Evolutionary conservation across 495 filamentous ascomycete genomes (phyloP).

Genomic region (Talaromyces adpressus): DNA sequence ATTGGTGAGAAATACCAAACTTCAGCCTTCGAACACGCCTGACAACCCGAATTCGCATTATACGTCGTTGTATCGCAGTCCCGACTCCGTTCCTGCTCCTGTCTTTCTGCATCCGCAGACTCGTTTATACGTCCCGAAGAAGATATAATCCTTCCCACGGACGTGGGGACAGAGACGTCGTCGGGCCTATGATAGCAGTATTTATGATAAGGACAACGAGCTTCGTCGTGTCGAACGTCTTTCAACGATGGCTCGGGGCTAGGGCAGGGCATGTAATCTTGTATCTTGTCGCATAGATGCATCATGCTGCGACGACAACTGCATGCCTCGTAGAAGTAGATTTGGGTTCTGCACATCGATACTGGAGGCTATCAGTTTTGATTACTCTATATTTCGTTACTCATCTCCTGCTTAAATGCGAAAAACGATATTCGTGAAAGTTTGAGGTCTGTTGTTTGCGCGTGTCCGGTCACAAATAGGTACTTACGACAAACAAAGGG

Average conservation of each 20-base stretch:
- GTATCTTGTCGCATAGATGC: neutral
- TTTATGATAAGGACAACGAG: neutral
- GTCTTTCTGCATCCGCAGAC: neutral
- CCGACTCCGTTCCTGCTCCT: neutral
- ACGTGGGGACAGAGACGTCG: neutral
- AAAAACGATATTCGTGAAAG: no score
- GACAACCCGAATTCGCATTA: neutral
- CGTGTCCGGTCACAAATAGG: no score
- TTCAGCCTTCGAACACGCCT: neutral
- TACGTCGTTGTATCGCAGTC: neutral
- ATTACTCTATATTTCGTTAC: neutral
- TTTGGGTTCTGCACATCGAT: neutral
- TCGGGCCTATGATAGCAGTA: neutral
- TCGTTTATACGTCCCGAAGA: neutral
- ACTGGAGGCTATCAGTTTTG: neutral
- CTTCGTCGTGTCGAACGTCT: neutral
- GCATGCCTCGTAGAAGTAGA: neutral
- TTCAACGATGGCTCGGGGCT: no score
- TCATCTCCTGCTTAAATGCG: no score
- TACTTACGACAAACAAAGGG: no score
- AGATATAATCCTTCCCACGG: neutral
- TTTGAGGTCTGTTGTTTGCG: no score
- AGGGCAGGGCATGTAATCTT: neutral
- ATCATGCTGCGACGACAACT: conserved; percentile 1
- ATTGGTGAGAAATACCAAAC: neutral